Conservation (phyloP, 2,329 filamentous ascomycete genomes). For the Scedosporium boydii region DNA sequence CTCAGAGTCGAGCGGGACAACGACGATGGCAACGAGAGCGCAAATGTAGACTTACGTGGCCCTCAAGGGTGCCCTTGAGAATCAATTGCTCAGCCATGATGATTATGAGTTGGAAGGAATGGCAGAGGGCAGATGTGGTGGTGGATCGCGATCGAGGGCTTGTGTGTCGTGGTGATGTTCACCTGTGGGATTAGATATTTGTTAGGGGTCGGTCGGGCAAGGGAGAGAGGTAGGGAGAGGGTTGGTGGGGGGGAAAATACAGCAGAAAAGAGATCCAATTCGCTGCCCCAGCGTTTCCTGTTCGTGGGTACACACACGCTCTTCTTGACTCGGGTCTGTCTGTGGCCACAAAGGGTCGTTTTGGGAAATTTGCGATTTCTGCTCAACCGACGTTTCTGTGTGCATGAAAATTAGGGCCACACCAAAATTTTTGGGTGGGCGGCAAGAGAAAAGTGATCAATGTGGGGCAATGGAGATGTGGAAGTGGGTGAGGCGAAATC, state of each 20-base stretch:
- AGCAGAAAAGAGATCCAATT: not conserved
- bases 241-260: not conserved
- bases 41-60: slow-evolving; percentile 59
- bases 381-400: slow-evolving; percentile 4
- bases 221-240: not conserved
- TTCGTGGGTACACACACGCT: not conserved
- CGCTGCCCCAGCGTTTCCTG: not conserved
- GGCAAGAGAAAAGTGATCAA: not conserved
- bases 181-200: slow-evolving; percentile 2
- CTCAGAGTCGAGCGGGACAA: not conserved
- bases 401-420: slow-evolving; percentile 6
- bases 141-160: not conserved
- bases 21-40: not conserved
- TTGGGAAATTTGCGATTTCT: slow-evolving; percentile 7
- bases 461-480: not conserved
- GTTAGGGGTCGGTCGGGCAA: not conserved
- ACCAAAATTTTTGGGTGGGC: slow-evolving; percentile 1
- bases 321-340: not conserved
- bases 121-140: slow-evolving; percentile 3
- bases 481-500: not conserved
- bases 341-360: not conserved
- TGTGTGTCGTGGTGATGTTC: slow-evolving; percentile 1
- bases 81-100: slow-evolving; percentile 89
- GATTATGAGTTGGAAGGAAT: not conserved
- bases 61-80: slow-evolving; percentile 94